Evolutionary conservation across 2,329 filamentous ascomycete genomes (phyloP).

Genomic region (Juglanconis sp.): DNA sequence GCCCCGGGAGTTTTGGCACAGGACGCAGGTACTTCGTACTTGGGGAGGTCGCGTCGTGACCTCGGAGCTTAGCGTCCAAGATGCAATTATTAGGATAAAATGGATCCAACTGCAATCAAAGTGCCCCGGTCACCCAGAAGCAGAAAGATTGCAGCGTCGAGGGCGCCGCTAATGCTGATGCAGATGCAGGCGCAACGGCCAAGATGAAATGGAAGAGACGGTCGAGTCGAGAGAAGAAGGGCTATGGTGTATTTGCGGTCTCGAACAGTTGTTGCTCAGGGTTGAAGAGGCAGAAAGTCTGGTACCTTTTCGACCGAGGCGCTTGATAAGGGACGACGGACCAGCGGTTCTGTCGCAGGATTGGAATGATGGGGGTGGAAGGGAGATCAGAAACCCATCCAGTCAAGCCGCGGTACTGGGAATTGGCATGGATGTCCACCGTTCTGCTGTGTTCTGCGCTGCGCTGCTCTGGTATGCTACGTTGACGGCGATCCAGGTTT

Average conservation of each 20-base stretch:
- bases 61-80: conserved; percentile 19
- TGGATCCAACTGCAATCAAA: conserved; percentile 18
- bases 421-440: neutral
- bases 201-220: neutral
- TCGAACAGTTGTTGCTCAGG: neutral
- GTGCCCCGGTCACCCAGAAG: conserved; percentile 17
- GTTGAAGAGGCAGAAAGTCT: neutral
- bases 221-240: neutral
- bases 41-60: conserved; percentile 15
- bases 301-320: conserved; percentile 1
- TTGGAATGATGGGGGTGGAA: conserved; percentile 14
- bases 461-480: conserved; percentile 1
- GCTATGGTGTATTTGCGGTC: neutral
- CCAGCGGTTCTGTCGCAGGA: neutral
- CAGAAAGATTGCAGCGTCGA: neutral
- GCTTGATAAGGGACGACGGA: neutral
- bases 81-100: conserved; percentile 21
- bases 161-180: conserved; percentile 2
- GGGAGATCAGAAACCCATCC: conserved; percentile 11
- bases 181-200: neutral
- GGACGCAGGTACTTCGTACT: conserved; percentile 16
- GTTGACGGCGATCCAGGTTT: neutral
- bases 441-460: conserved; percentile 6
- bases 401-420: conserved; percentile 10
- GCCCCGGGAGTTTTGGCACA: conserved; percentile 19